These are phyloP conservation scores for Zygnema circumcarinatum DNA, from an alignment of 139 green algal species.

Conservation along the genomic window DNA sequence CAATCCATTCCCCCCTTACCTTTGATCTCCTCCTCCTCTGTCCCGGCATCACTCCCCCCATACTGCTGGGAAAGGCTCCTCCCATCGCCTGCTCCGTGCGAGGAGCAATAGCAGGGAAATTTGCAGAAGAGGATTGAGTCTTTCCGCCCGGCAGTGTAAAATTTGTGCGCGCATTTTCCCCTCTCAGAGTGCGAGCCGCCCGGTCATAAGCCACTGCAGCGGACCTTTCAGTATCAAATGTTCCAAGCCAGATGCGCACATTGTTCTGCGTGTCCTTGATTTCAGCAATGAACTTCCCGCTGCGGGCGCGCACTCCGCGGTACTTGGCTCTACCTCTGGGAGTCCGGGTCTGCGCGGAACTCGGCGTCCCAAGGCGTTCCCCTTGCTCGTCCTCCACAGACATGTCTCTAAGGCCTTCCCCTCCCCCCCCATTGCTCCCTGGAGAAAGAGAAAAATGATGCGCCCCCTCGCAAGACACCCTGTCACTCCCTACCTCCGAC, in stretches of 20 bases:
- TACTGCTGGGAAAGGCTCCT: background rate
- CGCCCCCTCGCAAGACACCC: too few species aligned
- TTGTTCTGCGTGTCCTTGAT: slow-evolving; percentile 31
- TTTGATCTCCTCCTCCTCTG: background rate
- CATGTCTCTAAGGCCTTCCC: too few species aligned
- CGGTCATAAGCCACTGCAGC: slow-evolving; percentile 22
- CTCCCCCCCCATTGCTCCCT: too few species aligned
- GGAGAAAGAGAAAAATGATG: too few species aligned
- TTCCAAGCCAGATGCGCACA: slow-evolving; percentile 28
- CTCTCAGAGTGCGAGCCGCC: slow-evolving; percentile 6
- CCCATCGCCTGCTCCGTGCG: background rate
- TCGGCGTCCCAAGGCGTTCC: too few species aligned
- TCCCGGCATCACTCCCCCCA: background rate
- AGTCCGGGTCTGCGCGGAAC: too few species aligned
- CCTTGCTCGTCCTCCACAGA: too few species aligned
- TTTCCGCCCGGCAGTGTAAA: slow-evolving; percentile 12
- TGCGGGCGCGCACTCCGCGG: slow-evolving; percentile 10
- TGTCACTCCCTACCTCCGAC: too few species aligned
- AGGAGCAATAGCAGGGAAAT: background rate
- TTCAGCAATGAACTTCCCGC: slow-evolving; percentile 12
- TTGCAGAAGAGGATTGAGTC: background rate
- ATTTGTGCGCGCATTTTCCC: slow-evolving; percentile 21
- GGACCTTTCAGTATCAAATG: slow-evolving; percentile 12
- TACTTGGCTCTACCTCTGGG: too few species aligned
- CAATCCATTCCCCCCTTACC: background rate